Percentiles rank a stretch among this genome's conserved stretches.
phyloP scores from a whole-genome alignment of 2,329 filamentous ascomycete genomes.

The Triangularia setosa region DNA sequence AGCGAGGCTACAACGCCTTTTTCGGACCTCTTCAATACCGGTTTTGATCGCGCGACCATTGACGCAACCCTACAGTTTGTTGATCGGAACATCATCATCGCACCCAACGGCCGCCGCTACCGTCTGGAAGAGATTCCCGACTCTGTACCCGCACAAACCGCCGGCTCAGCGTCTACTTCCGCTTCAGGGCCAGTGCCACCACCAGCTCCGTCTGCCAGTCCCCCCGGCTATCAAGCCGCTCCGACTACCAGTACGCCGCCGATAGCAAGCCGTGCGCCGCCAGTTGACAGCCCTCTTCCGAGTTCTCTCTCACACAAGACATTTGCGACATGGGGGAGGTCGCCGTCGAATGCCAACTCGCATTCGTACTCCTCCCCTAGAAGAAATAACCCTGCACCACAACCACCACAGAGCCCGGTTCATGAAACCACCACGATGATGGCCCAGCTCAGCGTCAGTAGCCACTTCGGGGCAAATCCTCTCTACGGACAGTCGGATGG shows the following conservation, averaged over 20 bases:
- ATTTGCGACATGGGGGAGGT: slow-evolving; percentile 18
- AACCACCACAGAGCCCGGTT: slow-evolving; percentile 6
- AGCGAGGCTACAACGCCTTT: slow-evolving; percentile 27
- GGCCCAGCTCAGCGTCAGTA: slow-evolving; percentile 17
- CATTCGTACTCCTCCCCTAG: slow-evolving; percentile 15
- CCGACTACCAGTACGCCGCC: background rate
- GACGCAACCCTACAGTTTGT: slow-evolving; percentile 28
- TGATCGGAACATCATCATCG: slow-evolving; percentile 28
- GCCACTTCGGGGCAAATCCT: slow-evolving; percentile 25
- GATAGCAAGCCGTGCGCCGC: background rate
- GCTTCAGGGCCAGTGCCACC: background rate
- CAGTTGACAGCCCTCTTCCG: background rate
- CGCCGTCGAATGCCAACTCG: slow-evolving; percentile 18
- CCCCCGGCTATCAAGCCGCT: background rate
- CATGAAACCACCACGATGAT: slow-evolving; percentile 23
- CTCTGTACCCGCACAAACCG: background rate
- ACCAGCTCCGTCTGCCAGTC: slow-evolving; percentile 3
- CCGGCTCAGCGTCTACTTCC: slow-evolving; percentile 6
- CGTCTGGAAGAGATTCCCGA: slow-evolving; percentile 27
- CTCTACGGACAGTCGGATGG: slow-evolving; percentile 27
- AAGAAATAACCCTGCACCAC: slow-evolving; percentile 1
- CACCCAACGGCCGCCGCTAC: slow-evolving; percentile 27
- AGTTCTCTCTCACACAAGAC: slow-evolving; percentile 5
- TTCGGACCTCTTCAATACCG: slow-evolving; percentile 26
- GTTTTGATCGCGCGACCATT: slow-evolving; percentile 27